These are phyloP conservation scores for Aegilops umbellulata DNA, from an alignment of 176 grass and related monocot species.

Conservation along the genomic window DNA sequence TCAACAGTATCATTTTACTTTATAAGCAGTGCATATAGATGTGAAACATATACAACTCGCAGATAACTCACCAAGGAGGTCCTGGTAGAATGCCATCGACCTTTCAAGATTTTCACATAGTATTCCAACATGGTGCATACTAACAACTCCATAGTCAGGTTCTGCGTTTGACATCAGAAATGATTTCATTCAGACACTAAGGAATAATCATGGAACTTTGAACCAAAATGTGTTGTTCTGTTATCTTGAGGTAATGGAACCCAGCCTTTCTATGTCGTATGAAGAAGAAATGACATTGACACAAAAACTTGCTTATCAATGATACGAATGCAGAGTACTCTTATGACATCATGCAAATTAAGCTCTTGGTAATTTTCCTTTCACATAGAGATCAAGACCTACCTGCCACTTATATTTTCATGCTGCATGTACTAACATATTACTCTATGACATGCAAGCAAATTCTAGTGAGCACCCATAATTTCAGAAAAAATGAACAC, in stretches of 20 bases:
- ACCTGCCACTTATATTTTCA: neutral
- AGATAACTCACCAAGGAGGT: constrained; percentile 66
- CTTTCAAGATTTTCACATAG: constrained; percentile 92
- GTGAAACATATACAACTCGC: neutral
- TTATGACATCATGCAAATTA: neutral
- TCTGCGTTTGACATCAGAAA: constrained; percentile 33
- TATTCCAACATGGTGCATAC: constrained; percentile 94
- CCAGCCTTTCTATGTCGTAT: neutral
- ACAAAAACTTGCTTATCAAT: neutral
- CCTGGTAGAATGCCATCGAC: constrained; percentile 89
- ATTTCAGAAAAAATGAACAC: constrained; percentile 8
- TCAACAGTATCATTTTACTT: constrained; percentile 23
- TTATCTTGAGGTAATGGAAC: neutral
- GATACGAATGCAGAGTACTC: neutral
- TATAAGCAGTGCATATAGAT: neutral
- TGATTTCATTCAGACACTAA: neutral
- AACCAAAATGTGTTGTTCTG: neutral
- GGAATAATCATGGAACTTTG: neutral
- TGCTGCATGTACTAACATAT: neutral
- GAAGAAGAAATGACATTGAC: neutral
- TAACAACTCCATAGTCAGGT: constrained; percentile 84
- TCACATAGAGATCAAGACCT: neutral
- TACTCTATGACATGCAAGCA: neutral
- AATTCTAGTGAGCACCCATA: neutral
- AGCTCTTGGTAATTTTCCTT: constrained; percentile 4